Evolutionary conservation across 179 eudicot genomes (phyloP).

Genomic region (Gypsophila paniculata): DNA sequence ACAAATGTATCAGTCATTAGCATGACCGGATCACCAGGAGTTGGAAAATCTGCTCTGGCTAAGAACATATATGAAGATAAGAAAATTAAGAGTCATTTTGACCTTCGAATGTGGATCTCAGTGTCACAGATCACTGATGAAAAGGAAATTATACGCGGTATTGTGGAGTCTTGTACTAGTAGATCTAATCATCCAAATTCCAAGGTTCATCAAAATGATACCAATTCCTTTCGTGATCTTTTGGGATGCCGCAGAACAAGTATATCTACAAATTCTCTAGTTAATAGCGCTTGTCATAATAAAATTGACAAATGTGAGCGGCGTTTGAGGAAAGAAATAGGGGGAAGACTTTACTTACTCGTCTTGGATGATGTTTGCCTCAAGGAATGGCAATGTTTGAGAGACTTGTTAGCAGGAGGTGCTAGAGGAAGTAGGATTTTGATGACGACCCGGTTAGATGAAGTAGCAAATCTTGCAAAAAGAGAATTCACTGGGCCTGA

Average conservation of each 20-base stretch:
- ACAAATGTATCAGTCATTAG: slow-evolving; percentile 19
- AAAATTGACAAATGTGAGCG: slow-evolving; percentile 12
- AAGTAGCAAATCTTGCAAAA: slow-evolving; percentile 12
- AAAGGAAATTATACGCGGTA: slow-evolving; percentile 22
- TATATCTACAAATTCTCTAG: not conserved
- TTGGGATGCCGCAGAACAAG: slow-evolving; percentile 19
- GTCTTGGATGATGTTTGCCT: slow-evolving; percentile 33
- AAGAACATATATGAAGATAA: slow-evolving; percentile 20
- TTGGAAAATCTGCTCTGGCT: slow-evolving; percentile 37
- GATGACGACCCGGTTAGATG: not conserved
- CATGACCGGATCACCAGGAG: slow-evolving; percentile 30
- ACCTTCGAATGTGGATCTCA: slow-evolving; percentile 30
- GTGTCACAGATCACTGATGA: slow-evolving; percentile 24
- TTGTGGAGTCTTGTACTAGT: slow-evolving; percentile 15
- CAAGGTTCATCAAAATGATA: not conserved
- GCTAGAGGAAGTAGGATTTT: slow-evolving; percentile 24
- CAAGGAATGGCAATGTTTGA: slow-evolving; percentile 15
- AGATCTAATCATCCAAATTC: not conserved
- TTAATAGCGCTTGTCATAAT: not conserved
- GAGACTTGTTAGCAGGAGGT: slow-evolving; percentile 18
- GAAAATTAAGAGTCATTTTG: slow-evolving; percentile 26
- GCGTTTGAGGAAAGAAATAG: slow-evolving; percentile 20
- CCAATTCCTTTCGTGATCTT: slow-evolving; percentile 8
- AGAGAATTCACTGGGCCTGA: not conserved
- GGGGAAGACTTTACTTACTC: slow-evolving; percentile 28